Base-by-base conservation (phyloP, 495 filamentous ascomycete species). In the Trichocladium uniseriatum region DNA sequence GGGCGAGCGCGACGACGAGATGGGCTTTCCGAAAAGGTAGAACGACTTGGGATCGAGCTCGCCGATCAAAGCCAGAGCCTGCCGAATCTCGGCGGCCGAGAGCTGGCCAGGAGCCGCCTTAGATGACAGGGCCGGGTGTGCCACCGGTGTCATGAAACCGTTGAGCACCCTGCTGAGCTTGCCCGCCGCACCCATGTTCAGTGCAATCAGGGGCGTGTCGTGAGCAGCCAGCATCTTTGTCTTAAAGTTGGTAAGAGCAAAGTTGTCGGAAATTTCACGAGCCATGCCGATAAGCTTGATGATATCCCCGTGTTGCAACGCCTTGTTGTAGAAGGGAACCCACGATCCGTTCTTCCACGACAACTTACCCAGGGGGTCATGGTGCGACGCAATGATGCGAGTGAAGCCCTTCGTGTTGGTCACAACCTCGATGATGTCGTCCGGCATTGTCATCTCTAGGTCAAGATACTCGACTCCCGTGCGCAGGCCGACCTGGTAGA, bases 51-150 rank as follows among this genome's bases (percentile, higher is more conserved):
- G 63, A 56, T 83, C 71, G 44, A 97, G 82, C 55, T 87, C 81
- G 34, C 94, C 94, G 48, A 94, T 77, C 24, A 95, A 67, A 6
- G 80, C 76, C 19, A 95, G 74, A 9, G 78, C 89, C 8, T 69
- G 75, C 32, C 89, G 81, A 55, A 97, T 96, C 57, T 99, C 92
- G 1, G 82, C 77, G 0, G 90, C 89, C 19, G 88, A 95, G 18
- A 99, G 79, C 58, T 99, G 92, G 13, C 94, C 92, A 5, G 94
- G 92, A 0, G 92, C 94, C 9, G 92, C 89, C 69, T 92, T 94
- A 72, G 88, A 84, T 0, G 92, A 89, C 3, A 96, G 75, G 14
- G 76, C 77, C 5, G 89, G 87, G 63, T 97, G 94, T 15, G 90
- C 89, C 20, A 99, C 92, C 3, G 92, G 92, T 2, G 94, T 97